Conservation (phyloP, 2,329 filamentous ascomycete genomes). For the Dendryphion nanum region DNA sequence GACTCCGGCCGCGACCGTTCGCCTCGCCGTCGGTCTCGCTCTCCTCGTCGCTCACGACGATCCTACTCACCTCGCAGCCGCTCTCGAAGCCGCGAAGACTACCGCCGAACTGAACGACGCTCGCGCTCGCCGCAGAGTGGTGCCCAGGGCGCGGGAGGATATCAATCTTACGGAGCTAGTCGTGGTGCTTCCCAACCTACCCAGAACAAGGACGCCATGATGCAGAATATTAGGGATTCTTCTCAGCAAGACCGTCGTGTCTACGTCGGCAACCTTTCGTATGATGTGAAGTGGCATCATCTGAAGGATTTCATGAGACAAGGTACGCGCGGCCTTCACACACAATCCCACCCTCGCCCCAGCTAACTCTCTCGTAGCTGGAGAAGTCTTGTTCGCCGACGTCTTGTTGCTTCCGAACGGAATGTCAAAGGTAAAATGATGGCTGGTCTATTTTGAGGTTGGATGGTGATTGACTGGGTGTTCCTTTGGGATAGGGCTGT, state of each 20-base stretch:
- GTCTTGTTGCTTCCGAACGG: constrained; percentile 99
- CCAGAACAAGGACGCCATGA: constrained; percentile 88
- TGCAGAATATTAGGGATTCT: constrained; percentile 87
- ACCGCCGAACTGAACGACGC: constrained; percentile 47
- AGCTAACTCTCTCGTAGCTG: constrained; percentile 63
- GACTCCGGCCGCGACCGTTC: constrained; percentile 53
- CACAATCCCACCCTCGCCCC: constrained; percentile 8
- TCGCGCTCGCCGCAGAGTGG: constrained; percentile 86
- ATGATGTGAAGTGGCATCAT: constrained; percentile 99
- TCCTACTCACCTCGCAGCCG: constrained; percentile 64
- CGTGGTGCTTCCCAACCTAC: constrained; percentile 57
- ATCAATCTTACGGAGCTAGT: constrained; percentile 57
- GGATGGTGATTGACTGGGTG: constrained; percentile 98
- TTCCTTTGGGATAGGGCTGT: constrained; percentile 98
- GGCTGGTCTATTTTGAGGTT: constrained; percentile 73
- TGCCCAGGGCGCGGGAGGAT: constrained; percentile 67
- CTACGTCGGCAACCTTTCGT: constrained; percentile 98
- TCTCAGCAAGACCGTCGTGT: constrained; percentile 98
- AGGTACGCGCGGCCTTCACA: constrained; percentile 61
- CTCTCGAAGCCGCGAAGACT: constrained; percentile 71
- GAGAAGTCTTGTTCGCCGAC: constrained; percentile 99
- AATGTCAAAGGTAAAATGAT: constrained; percentile 99
- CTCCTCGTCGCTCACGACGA: constrained; percentile 54
- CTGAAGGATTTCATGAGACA: constrained; percentile 99
- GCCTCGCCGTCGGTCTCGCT: constrained; percentile 61